Evolutionary conservation across 2,329 filamentous ascomycete genomes (phyloP).

Genomic region (Fusarium musae): DNA sequence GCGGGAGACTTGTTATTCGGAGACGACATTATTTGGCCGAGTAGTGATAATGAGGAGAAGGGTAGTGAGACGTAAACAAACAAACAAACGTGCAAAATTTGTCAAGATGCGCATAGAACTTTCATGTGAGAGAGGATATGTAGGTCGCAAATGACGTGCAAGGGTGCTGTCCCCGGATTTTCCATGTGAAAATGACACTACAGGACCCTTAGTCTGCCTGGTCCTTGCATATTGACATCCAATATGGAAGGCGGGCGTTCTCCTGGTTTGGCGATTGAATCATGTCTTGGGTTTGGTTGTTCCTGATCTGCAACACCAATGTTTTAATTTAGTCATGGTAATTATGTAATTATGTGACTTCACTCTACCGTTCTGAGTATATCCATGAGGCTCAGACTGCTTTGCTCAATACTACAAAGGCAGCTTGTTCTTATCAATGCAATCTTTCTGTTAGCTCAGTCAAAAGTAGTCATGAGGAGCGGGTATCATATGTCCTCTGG

Average conservation of each 20-base stretch:
- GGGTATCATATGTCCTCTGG: background rate
- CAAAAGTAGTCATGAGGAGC: background rate
- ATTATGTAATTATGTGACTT: background rate
- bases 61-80: background rate
- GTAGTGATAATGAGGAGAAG: background rate
- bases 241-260: conserved; percentile 22
- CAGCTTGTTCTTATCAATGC: background rate
- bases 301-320: conserved; percentile 14
- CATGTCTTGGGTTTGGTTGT: background rate
- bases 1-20: conserved; percentile 45
- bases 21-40: conserved; percentile 41
- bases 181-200: conserved; percentile 41
- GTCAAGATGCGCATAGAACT: background rate
- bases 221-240: conserved; percentile 38
- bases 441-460: background rate
- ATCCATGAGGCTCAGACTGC: background rate
- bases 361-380: background rate
- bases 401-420: background rate
- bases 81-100: background rate
- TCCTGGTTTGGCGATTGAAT: background rate
- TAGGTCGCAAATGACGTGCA: conserved; percentile 37
- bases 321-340: background rate
- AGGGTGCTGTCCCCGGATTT: conserved; percentile 50
- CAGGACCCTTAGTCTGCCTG: conserved; percentile 31
- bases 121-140: conserved; percentile 30